phyloP scores from a whole-genome alignment of 768 basidiomycete genomes.

The Exsudoporus frostii region DNA sequence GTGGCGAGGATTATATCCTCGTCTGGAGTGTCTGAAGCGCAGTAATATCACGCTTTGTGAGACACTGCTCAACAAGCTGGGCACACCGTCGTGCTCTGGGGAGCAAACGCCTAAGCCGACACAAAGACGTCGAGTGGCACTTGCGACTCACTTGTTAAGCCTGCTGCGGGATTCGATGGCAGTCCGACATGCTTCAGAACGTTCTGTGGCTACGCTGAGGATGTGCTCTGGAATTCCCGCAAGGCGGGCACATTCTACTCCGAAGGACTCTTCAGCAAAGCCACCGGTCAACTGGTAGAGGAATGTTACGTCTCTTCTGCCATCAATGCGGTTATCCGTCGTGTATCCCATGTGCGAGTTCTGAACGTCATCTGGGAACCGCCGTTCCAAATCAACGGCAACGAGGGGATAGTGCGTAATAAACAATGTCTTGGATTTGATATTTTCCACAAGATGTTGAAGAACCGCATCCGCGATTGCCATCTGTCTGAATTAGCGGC shows the following conservation, averaged over 20 bases:
- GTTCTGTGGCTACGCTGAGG: conserved; percentile 54
- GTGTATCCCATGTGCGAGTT: conserved; percentile 89
- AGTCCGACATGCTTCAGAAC: conserved; percentile 53
- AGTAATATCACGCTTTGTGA: conserved; percentile 16
- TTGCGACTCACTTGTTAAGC: conserved; percentile 45
- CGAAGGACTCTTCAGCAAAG: conserved; percentile 80
- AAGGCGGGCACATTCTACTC: conserved; percentile 87
- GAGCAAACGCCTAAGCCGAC: background rate
- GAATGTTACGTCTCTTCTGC: conserved; percentile 80
- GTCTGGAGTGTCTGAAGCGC: conserved; percentile 23
- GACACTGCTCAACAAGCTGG: conserved; percentile 27
- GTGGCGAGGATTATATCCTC: conserved; percentile 5
- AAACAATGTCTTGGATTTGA: conserved; percentile 76
- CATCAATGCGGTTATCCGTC: conserved; percentile 65
- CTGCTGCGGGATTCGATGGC: conserved; percentile 48
- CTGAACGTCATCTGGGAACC: conserved; percentile 57
- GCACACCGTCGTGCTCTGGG: conserved; percentile 28
- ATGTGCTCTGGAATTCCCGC: conserved; percentile 78
- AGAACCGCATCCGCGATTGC: conserved; percentile 83
- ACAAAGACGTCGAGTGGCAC: background rate
- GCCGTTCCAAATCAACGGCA: conserved; percentile 60
- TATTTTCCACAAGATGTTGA: conserved; percentile 58
- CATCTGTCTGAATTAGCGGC: conserved; percentile 48
- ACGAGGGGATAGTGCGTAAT: conserved; percentile 94
- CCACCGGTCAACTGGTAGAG: conserved; percentile 74